These are phyloP conservation scores for Stemphylium beticola DNA, from an alignment of 2,329 filamentous ascomycete species.

Conservation along the genomic window DNA sequence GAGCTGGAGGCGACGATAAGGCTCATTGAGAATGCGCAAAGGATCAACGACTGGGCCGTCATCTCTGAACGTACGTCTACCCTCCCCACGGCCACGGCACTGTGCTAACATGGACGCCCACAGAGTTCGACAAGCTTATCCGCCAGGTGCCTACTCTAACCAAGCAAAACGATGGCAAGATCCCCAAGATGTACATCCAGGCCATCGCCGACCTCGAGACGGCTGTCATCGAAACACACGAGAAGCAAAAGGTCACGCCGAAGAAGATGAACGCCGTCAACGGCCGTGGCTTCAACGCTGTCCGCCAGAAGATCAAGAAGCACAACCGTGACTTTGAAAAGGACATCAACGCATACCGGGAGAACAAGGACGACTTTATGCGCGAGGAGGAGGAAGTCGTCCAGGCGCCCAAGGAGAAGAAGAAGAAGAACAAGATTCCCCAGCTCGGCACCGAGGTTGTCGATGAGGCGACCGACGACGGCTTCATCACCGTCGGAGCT, in stretches of 20 bases:
- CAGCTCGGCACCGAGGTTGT: slow-evolving; percentile 59
- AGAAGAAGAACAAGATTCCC: slow-evolving; percentile 57
- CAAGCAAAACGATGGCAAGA: slow-evolving; percentile 70
- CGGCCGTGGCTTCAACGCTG: slow-evolving; percentile 90
- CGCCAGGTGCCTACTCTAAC: slow-evolving; percentile 70
- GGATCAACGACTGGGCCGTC: slow-evolving; percentile 96
- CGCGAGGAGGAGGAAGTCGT: slow-evolving; percentile 81
- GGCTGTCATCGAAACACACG: slow-evolving; percentile 87
- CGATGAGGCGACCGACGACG: slow-evolving; percentile 73
- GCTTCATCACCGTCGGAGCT: slow-evolving; percentile 86
- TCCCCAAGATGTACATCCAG: slow-evolving; percentile 91
- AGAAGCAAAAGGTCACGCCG: slow-evolving; percentile 92
- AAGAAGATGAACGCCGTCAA: slow-evolving; percentile 99
- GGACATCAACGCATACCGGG: slow-evolving; percentile 86
- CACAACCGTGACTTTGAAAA: slow-evolving; percentile 93
- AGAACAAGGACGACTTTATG: slow-evolving; percentile 87
- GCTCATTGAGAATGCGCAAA: slow-evolving; percentile 93
- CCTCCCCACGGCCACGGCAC: slow-evolving; percentile 3
- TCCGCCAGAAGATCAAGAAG: slow-evolving; percentile 99
- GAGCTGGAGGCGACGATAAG: slow-evolving; percentile 90
- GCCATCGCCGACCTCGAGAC: slow-evolving; percentile 93
- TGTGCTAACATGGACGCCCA: slow-evolving; percentile 25
- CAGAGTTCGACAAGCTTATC: slow-evolving; percentile 95
- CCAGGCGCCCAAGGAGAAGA: slow-evolving; percentile 56
- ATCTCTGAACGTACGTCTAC: slow-evolving; percentile 78